phyloP scores from a whole-genome alignment of 2,329 filamentous ascomycete genomes.

The Fusarium papillatum region DNA sequence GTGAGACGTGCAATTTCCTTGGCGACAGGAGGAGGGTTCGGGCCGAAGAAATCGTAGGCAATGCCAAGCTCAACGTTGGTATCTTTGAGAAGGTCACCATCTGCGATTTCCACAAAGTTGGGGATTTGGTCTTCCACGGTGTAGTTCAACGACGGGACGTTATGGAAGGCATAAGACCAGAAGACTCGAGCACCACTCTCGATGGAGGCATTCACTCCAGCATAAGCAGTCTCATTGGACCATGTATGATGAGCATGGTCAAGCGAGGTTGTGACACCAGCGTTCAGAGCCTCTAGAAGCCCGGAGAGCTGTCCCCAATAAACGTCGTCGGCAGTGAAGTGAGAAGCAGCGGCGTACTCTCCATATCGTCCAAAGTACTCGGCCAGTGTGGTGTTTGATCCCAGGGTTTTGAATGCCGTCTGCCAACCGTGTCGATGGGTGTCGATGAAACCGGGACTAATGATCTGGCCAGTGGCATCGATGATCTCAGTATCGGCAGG shows the following conservation, averaged over 20 bases:
- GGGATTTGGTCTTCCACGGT: conserved; percentile 53
- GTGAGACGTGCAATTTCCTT: conserved; percentile 49
- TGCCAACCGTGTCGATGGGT: conserved; percentile 70
- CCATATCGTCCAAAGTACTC: conserved; percentile 61
- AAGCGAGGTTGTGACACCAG: conserved; percentile 65
- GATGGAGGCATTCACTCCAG: conserved; percentile 60
- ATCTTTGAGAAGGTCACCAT: conserved; percentile 39
- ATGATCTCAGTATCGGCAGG: conserved; percentile 52
- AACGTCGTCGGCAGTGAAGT: conserved; percentile 58
- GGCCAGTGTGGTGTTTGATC: conserved; percentile 62
- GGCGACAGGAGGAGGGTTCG: conserved; percentile 43
- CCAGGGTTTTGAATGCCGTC: conserved; percentile 66
- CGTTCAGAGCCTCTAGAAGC: conserved; percentile 64
- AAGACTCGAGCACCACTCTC: conserved; percentile 63
- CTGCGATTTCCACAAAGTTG: conserved; percentile 54
- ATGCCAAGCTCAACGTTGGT: conserved; percentile 54
- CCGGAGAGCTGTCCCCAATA: conserved; percentile 62
- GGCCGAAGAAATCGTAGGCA: conserved; percentile 56
- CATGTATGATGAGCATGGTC: conserved; percentile 67
- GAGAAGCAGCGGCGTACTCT: conserved; percentile 46
- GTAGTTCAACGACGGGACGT: conserved; percentile 46
- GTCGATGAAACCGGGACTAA: conserved; percentile 69
- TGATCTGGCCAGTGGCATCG: conserved; percentile 64
- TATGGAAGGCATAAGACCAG: conserved; percentile 59
- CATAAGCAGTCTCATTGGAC: conserved; percentile 55